Base-by-base conservation (phyloP, 148 eudicot genomes). In the Silene latifolia region DNA sequence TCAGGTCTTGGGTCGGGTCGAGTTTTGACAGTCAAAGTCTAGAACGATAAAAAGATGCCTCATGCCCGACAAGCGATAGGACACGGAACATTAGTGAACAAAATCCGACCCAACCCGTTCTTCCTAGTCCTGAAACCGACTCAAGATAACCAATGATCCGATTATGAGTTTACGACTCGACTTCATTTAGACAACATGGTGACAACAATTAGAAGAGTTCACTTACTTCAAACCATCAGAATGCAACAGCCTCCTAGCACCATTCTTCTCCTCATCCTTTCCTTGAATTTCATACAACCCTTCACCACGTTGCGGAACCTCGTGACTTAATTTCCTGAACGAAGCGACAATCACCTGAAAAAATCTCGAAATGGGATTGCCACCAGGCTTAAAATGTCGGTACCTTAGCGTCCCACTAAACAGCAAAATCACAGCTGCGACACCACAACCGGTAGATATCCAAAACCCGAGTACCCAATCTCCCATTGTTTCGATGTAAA, bases 391-490 rank as follows among this genome's bases (percentile, higher is more conserved):
- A 23, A 84, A 87, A 82, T 87, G 89, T 24, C 89, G 79, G 60
- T 87, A 87, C 69, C 85, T 84, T 4, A 73, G 63, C 10, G 89
- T 82, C 19, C 87, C 87, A 71, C 79, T 75, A 32, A 87, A 74
- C 23, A 87, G 73, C 69, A 83, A 73, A 14, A 87, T 48, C n/a
- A 87, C 66, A 23, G 83, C 89, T 72, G 86, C 86, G 23, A 82
- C 77, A 7, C 80, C 89, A 67, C 87, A 82, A 3, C 46, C 78
- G 10, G 87, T 80, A 3, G 89, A 84, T 24, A 81, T 81, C 86
- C 87, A 87, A 77, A 82, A 87, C 2, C 87, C 87, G 1, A 87
- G 72, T 14, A 83, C 89, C 87, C 85, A 87, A 17, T 74, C 75
- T 1, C 87, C 89, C 82, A 80, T 77, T 62, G 76, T 83, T 81